Conservation (phyloP, 805 yeast genomes). For the Metschnikowia baotianmanensis region DNA sequence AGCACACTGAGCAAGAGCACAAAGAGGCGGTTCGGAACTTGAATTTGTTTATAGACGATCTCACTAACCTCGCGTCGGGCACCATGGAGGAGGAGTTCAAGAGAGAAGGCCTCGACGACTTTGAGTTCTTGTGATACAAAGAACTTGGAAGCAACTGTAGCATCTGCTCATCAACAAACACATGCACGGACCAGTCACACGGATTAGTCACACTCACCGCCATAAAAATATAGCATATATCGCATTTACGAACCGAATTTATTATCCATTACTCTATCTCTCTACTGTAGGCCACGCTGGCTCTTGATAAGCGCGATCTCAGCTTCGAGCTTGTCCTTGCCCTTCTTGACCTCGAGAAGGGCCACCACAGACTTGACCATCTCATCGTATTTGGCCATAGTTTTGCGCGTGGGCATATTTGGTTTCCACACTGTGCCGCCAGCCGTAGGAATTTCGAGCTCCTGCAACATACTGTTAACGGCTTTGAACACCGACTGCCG, state of each 20-base stretch:
- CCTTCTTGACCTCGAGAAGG: conserved; percentile 79
- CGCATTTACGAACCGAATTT: background rate
- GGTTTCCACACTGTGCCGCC: conserved; percentile 61
- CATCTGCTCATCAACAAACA: too few relatives aligned
- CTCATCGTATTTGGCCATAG: conserved; percentile 74
- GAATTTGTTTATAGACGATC: background rate
- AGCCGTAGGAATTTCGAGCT: conserved; percentile 68
- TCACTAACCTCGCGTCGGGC: conserved; percentile 1
- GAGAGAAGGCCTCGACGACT: conserved; percentile 1
- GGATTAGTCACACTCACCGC: too few relatives aligned
- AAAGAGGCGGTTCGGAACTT: background rate
- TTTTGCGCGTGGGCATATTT: conserved; percentile 79
- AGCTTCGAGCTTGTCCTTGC: conserved; percentile 81
- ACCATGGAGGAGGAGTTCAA: background rate
- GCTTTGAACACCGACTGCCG: conserved; percentile 80
- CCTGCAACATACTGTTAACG: conserved; percentile 64
- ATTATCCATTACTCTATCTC: background rate
- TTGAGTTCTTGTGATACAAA: conserved; percentile 3
- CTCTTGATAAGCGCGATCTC: conserved; percentile 52
- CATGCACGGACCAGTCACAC: too few relatives aligned
- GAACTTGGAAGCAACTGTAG: too few relatives aligned
- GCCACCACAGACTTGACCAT: conserved; percentile 66
- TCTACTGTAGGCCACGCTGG: conserved; percentile 30
- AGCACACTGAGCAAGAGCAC: conserved; percentile 11
- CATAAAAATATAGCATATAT: background rate